Conservation (phyloP, 129 eudicot genomes). For the Centella asiatica region DNA sequence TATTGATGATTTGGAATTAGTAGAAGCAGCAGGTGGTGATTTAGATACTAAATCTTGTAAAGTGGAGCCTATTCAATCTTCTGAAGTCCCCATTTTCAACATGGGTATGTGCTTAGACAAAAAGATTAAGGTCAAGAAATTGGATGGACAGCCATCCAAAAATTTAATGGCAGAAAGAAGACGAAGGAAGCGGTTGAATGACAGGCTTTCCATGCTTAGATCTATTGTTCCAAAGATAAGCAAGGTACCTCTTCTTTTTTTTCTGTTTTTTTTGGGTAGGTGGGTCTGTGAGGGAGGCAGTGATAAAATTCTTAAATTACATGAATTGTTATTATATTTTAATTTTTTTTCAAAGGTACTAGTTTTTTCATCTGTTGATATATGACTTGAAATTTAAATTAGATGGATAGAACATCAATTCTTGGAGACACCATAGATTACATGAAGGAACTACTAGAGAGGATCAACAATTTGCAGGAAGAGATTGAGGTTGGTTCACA, state of each 20-base stretch:
- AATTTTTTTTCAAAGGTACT: not conserved
- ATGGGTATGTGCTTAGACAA: not conserved
- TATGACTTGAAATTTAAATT: not conserved
- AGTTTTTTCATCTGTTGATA: not conserved
- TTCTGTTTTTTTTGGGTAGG: not conserved
- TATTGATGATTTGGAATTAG: not conserved
- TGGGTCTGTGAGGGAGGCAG: too few relatives aligned
- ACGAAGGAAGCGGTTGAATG: slow-evolving; percentile 7
- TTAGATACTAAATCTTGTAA: too few relatives aligned
- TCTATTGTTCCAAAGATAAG: slow-evolving; percentile 9
- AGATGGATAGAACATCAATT: slow-evolving; percentile 6
- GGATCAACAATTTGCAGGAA: slow-evolving; percentile 3
- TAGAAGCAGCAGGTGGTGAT: not conserved
- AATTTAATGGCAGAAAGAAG: slow-evolving; percentile 8
- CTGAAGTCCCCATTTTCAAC: not conserved
- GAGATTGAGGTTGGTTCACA: not conserved
- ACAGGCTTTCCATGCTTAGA: slow-evolving; percentile 3
- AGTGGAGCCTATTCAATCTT: not conserved
- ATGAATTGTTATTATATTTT: not conserved
- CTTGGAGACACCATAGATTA: slow-evolving; percentile 11
- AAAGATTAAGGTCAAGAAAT: not conserved
- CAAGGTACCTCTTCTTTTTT: not conserved
- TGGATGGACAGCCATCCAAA: slow-evolving; percentile 6
- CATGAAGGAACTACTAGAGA: slow-evolving; percentile 2
- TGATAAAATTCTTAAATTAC: too few relatives aligned